Evolutionary conservation across 1,139 yeast species (phyloP).

Genomic region (Candida glucosophila): DNA sequence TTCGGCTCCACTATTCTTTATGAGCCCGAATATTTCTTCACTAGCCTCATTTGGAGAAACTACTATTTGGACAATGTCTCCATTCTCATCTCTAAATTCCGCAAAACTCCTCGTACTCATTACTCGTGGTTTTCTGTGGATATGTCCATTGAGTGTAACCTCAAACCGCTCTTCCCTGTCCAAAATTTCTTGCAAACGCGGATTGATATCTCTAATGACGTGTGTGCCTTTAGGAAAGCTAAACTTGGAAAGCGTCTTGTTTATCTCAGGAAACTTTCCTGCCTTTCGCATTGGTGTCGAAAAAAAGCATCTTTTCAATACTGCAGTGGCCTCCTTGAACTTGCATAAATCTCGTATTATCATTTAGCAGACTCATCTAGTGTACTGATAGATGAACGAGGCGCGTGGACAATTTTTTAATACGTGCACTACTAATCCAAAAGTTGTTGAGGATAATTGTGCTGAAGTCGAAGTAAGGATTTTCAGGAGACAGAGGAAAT

Average conservation of each 20-base stretch:
- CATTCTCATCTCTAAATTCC: conserved; percentile 62
- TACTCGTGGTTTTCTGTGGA: conserved; percentile 58
- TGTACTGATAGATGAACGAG: too few species aligned
- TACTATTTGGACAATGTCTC: conserved; percentile 59
- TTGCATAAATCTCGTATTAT: too few species aligned
- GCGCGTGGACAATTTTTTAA: too few species aligned
- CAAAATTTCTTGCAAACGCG: conserved; percentile 8
- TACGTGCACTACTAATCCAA: too few species aligned
- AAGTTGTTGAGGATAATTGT: too few species aligned
- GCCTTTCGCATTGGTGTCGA: too few species aligned
- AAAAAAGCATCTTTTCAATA: not conserved
- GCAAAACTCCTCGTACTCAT: conserved; percentile 52
- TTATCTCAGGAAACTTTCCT: conserved; percentile 14
- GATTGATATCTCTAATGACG: conserved; percentile 14
- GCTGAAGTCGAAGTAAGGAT: too few species aligned
- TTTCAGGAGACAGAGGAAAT: too few species aligned
- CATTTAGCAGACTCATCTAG: too few species aligned
- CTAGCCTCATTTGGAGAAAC: conserved; percentile 34
- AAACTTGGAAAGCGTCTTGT: conserved; percentile 22
- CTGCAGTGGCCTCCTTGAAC: too few species aligned
- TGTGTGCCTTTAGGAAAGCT: conserved; percentile 32
- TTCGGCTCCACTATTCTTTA: conserved; percentile 51
- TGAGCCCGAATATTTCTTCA: conserved; percentile 24
- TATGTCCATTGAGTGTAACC: conserved; percentile 69
- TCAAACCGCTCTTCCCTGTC: conserved; percentile 4